Percentiles rank a stretch among this genome's conserved stretches.
These are phyloP conservation scores for Magnaporthales sp. DNA, from an alignment of 2,329 filamentous ascomycete species.

Conservation along the genomic window DNA sequence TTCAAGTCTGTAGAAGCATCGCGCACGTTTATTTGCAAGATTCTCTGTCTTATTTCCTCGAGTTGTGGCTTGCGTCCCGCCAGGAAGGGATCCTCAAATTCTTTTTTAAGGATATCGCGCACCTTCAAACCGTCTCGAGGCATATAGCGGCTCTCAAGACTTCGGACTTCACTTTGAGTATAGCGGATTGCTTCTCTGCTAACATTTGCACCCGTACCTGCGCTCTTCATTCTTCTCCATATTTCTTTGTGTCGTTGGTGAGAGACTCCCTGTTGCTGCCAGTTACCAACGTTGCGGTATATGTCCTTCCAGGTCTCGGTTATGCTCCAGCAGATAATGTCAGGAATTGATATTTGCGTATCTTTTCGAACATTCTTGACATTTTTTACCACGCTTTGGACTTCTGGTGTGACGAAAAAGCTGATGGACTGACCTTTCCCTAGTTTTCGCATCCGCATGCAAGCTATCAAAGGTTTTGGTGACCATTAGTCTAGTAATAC, in stretches of 20 bases:
- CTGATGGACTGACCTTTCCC: slow-evolving; percentile 57
- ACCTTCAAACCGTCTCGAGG: slow-evolving; percentile 16
- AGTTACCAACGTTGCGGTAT: background rate
- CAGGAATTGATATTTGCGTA: background rate
- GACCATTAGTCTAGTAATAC: no score
- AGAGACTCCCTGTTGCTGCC: background rate
- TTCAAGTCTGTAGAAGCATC: slow-evolving; percentile 7
- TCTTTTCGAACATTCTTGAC: background rate
- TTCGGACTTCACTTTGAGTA: background rate
- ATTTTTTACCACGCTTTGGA: slow-evolving; percentile 24
- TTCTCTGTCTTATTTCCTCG: background rate
- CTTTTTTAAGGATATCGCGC: background rate
- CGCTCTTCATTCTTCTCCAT: background rate
- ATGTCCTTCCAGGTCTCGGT: slow-evolving; percentile 28
- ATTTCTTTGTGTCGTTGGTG: background rate
- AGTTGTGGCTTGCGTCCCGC: background rate
- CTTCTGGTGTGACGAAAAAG: slow-evolving; percentile 52
- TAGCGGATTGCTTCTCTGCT: background rate
- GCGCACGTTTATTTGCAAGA: background rate
- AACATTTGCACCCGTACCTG: background rate
- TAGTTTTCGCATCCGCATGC: slow-evolving; percentile 64
- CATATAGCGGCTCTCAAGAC: slow-evolving; percentile 40
- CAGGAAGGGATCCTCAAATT: slow-evolving; percentile 1
- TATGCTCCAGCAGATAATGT: slow-evolving; percentile 20
- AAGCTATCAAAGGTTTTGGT: slow-evolving; percentile 28